Base-by-base conservation (phyloP, 306 rosid genomes). In the Cucumis melo region DNA sequence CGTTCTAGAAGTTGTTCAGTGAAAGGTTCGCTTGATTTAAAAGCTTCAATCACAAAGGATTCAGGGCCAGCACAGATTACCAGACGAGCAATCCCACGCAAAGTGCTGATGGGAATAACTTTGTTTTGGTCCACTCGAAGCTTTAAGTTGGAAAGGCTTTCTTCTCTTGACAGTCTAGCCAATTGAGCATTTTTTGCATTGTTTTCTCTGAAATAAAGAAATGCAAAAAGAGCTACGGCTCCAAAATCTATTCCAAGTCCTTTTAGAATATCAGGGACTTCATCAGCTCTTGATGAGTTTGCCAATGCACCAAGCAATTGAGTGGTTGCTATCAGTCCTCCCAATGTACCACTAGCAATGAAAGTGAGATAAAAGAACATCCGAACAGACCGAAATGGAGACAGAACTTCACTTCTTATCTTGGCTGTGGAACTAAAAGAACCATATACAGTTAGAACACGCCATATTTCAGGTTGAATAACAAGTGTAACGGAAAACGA, bases 21-120 rank as follows among this genome's bases (percentile, higher is more conserved):
- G 82, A 90, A 92, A 56, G 92, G 92, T 63, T 88, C 88, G 23
- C 99, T 94, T 10, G 80, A 85, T 70, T 84, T 80, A 77, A 92
- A 94, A 48, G 96, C 85, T 80, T 94, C 95, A 0, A 81, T 80
- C 78, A 94, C 11, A 65, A 80, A 87, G 0, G 93, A 89, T 38
- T 90, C 87, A 0, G 95, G 96, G 75, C 96, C 95, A n/a, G 91
- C 91, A 9, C 98, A 94, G 24, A 94, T 85, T 19, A 94, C 98
- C 74, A 94, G 92, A 55, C 97, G 85, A 71, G 93, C 97, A 87
- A 87, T 38, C 62, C 99, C 99, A 87, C 96, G 84, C 71, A 94
- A 64, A 14, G 92, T 80, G 82, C 80, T 86, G 48, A 92, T 81
- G 16, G 91, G 88, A 67, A 94, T 87, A 78, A 84, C 84, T 86